Conservation (phyloP, 495 filamentous ascomycete species). For the Trichoderma parareesei region DNA sequence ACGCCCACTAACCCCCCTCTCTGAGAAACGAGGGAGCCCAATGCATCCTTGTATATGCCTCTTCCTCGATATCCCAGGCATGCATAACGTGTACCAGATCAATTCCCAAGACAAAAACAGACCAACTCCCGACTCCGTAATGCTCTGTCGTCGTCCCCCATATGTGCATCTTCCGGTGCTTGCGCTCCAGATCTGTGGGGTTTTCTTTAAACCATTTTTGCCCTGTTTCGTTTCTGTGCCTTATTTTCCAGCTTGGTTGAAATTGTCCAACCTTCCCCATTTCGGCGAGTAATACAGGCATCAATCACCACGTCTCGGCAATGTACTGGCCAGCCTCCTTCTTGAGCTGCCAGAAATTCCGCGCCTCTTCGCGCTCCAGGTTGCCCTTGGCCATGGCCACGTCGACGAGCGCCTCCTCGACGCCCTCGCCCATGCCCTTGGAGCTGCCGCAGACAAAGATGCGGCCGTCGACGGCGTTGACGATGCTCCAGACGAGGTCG, state of each 20-base stretch:
- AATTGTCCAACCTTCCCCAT: not conserved
- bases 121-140: not conserved
- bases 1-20: no score
- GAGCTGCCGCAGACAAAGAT: slow-evolving; percentile 93
- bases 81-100: not conserved
- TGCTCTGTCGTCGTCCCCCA: not conserved
- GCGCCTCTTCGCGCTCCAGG: slow-evolving; percentile 61
- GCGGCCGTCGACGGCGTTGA: slow-evolving; percentile 86
- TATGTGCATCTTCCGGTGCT: not conserved
- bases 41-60: no score
- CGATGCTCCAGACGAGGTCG: slow-evolving; percentile 92
- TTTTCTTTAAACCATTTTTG: not conserved
- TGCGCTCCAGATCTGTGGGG: not conserved
- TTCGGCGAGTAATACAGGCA: not conserved
- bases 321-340: slow-evolving; percentile 81
- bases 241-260: no score
- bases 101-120: not conserved
- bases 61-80: not conserved
- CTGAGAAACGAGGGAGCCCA: no score
- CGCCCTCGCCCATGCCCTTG: slow-evolving; percentile 96
- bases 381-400: slow-evolving; percentile 76
- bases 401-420: slow-evolving; percentile 72
- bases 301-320: slow-evolving; percentile 58
- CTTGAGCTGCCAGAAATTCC: slow-evolving; percentile 72
- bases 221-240: no score